Percentiles rank a stretch among this genome's conserved stretches.
These are phyloP conservation scores for Heliosperma pusillum DNA, from an alignment of 148 eudicot species.

Conservation along the genomic window DNA sequence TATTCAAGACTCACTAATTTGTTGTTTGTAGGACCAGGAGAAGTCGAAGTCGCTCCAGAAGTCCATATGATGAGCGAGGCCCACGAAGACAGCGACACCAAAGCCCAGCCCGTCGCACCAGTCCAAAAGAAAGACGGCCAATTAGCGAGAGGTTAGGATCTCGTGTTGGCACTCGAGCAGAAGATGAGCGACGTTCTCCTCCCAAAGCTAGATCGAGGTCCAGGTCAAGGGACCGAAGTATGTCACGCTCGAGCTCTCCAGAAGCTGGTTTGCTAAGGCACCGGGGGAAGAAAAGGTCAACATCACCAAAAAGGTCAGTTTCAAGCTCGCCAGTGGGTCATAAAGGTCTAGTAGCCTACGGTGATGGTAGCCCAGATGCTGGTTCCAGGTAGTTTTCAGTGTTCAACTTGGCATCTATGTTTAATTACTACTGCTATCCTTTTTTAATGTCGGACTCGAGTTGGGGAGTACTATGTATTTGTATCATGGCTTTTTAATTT, in stretches of 20 bases:
- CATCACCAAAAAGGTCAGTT: slow-evolving; percentile 45
- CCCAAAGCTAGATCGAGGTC: slow-evolving; percentile 39
- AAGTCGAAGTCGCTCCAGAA: slow-evolving; percentile 66
- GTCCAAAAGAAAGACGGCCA: slow-evolving; percentile 58
- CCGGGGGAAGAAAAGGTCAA: slow-evolving; percentile 30
- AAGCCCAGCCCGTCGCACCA: slow-evolving; percentile 61
- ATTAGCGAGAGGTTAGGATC: slow-evolving; percentile 69
- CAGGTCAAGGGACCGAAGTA: slow-evolving; percentile 44
- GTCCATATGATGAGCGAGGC: slow-evolving; percentile 46
- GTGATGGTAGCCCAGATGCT: slow-evolving; percentile 65
- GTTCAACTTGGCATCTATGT: not conserved
- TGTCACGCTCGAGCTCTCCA: slow-evolving; percentile 54
- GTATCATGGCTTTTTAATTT: not conserved
- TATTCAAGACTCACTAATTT: too few species aligned
- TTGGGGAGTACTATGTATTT: not conserved
- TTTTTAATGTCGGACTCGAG: not conserved
- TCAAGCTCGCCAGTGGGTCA: slow-evolving; percentile 69
- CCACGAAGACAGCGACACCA: slow-evolving; percentile 47
- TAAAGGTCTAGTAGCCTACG: slow-evolving; percentile 86
- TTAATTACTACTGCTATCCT: too few species aligned
- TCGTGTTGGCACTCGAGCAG: slow-evolving; percentile 65
- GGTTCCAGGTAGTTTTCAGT: slow-evolving; percentile 34
- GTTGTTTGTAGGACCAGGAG: slow-evolving; percentile 44
- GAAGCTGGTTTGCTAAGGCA: slow-evolving; percentile 29
- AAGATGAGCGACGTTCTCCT: slow-evolving; percentile 37